Evolutionary conservation across 306 rosid species (phyloP).

Genomic region (Hippophae rhamnoides): DNA sequence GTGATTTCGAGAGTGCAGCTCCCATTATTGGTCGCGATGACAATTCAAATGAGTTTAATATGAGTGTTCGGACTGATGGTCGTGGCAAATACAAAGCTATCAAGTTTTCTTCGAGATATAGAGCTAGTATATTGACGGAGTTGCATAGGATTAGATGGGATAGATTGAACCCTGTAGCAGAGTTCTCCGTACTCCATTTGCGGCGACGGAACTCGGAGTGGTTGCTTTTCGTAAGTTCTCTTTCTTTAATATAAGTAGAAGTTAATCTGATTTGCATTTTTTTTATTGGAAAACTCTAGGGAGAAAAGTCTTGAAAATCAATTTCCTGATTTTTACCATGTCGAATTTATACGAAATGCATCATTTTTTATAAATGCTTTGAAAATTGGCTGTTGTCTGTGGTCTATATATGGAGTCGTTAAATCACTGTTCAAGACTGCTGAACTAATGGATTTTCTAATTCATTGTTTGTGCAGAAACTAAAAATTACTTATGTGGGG

Average conservation of each 20-base stretch:
- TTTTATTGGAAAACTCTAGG: too few species aligned
- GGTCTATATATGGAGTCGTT: background rate
- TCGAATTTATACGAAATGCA: too few species aligned
- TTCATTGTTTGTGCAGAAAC: constrained; percentile 53
- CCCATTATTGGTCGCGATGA: constrained; percentile 78
- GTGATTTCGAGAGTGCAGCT: constrained; percentile 59
- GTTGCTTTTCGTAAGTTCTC: constrained; percentile 72
- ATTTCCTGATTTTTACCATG: too few species aligned
- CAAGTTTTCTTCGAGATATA: constrained; percentile 73
- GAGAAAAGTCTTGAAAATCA: too few species aligned
- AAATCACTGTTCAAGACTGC: constrained; percentile 1
- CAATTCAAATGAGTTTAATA: constrained; percentile 64
- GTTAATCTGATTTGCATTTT: too few species aligned
- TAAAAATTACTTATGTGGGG: constrained; percentile 77
- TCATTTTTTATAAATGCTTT: too few species aligned
- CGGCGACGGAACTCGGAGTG: constrained; percentile 73
- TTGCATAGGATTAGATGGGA: constrained; percentile 76
- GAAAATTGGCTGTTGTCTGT: too few species aligned
- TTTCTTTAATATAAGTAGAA: background rate
- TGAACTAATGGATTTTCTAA: constrained; percentile 13
- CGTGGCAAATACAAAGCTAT: constrained; percentile 76
- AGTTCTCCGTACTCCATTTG: constrained; percentile 87
- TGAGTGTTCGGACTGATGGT: constrained; percentile 86
- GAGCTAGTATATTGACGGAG: constrained; percentile 86
- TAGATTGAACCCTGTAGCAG: constrained; percentile 58